Percentiles rank a stretch among this genome's conserved stretches.
Conservation (phyloP, 2,329 filamentous ascomycete species). For the Pseudofabraea citricarpa region DNA sequence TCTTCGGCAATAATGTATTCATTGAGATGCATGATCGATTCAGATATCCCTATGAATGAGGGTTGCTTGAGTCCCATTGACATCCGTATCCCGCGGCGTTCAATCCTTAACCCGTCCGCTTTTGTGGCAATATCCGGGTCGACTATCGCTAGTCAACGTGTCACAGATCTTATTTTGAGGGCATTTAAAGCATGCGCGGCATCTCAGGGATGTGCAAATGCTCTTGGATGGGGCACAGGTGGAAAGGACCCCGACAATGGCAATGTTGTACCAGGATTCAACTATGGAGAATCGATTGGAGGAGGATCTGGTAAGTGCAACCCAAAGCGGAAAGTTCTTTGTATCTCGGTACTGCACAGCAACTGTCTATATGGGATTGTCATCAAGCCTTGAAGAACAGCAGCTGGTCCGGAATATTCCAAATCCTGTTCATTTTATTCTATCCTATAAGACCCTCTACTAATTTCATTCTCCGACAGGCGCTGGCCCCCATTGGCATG, state of each 20-base stretch:
- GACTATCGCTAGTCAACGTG: conserved; percentile 69
- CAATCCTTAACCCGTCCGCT: conserved; percentile 67
- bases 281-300: conserved; percentile 75
- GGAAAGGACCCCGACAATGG: conserved; percentile 33
- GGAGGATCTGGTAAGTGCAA: background rate
- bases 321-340: too few relatives aligned
- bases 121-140: conserved; percentile 75
- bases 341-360: too few relatives aligned
- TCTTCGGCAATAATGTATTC: conserved; percentile 81
- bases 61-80: conserved; percentile 71
- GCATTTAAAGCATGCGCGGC: conserved; percentile 74
- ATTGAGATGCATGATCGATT: conserved; percentile 68
- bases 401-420: too few relatives aligned
- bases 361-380: too few relatives aligned
- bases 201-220: conserved; percentile 73
- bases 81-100: conserved; percentile 62
- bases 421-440: too few relatives aligned
- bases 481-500: conserved; percentile 66
- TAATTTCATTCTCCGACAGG: conserved; percentile 44
- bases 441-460: background rate
- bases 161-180: conserved; percentile 74
- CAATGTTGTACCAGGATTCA: conserved; percentile 41
- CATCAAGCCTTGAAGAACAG: too few relatives aligned
- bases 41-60: conserved; percentile 79
- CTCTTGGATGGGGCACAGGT: conserved; percentile 75